phyloP scores from a whole-genome alignment of 352 stramenopile genomes.

The Pythium myriotylum region DNA sequence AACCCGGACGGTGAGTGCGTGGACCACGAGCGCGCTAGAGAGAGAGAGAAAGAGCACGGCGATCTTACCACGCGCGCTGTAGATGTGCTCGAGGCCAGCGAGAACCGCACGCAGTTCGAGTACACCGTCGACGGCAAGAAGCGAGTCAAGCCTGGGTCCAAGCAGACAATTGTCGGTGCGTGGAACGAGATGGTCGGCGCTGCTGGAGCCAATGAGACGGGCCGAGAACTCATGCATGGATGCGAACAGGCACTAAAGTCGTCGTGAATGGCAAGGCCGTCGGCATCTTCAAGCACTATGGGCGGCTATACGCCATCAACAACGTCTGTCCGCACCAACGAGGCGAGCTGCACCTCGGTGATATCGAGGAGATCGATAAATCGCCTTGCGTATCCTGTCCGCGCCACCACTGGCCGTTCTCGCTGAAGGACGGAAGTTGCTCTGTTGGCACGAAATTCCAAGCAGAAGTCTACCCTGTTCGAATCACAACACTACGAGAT shows the following conservation, averaged over 20 bases:
- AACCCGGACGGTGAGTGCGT: constrained; percentile 49
- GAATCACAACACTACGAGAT: constrained; percentile 46
- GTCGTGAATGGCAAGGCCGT: constrained; percentile 68
- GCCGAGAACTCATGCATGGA: background rate
- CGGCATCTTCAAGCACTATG: constrained; percentile 83
- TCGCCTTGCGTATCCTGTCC: constrained; percentile 73
- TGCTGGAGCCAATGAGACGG: background rate
- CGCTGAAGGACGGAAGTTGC: constrained; percentile 73
- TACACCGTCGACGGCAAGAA: constrained; percentile 75
- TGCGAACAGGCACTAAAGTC: constrained; percentile 49
- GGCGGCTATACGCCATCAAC: constrained; percentile 73
- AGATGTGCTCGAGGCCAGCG: constrained; percentile 80
- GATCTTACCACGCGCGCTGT: constrained; percentile 4
- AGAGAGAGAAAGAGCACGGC: background rate
- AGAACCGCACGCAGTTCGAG: constrained; percentile 71
- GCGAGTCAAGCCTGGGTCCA: constrained; percentile 69
- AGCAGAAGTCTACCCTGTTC: constrained; percentile 66
- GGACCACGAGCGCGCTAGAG: no score
- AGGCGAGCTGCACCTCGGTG: constrained; percentile 77
- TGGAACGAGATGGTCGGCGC: background rate
- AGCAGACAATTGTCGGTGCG: constrained; percentile 60
- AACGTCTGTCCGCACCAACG: constrained; percentile 80
- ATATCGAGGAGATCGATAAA: constrained; percentile 86
- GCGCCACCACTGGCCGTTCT: constrained; percentile 83
- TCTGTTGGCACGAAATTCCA: constrained; percentile 50